Evolutionary conservation across 2,329 filamentous ascomycete species (phyloP), one percentile per base, ranked within the genome.

Genomic region (Cordyceps tenuipes): DNA sequence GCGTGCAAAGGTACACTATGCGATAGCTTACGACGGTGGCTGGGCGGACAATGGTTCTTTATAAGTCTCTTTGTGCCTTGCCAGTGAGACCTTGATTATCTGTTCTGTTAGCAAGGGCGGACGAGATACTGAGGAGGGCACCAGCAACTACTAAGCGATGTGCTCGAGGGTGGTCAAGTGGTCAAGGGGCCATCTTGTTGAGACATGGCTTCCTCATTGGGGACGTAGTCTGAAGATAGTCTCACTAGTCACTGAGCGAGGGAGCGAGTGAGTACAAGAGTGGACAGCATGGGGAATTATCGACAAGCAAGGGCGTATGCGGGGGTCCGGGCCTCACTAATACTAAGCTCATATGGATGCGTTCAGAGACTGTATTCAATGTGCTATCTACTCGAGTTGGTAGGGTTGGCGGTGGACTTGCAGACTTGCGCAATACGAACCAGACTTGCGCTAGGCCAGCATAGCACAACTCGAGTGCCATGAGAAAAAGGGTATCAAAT

Each of bases 401-500:
- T 21, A 41, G 17, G 23, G 13, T 34, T 50, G 23, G 17, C 55
- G 26, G 15, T 17, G 8, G 47, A 34, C 46, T 48, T n/a, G 48
- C 36, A 49, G 17, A 36, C n/a, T 5, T 29, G 4, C 44, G 29
- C 29, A 19, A 39, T 26, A 3, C 31, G 21, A 26, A 57, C 41
- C 34, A 15, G 19, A 31, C 48, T 2, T 34, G 57, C 46, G n/a
- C 57, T 60, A 44, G 44, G 26, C 57, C 54, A 44, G 44, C 46
- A 52, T 52, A 44, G 43, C 50, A 55, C 31, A 36, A 34, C 44
- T 36, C 7, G 23, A n/a, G 12, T 5, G 51, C 31, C 34, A 36
- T 36, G 34, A 43, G 21, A 49, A 56, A 60, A 61, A 57, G 59
- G 59, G 53, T 61, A 61, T 57, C 59, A 52, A 61, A 61, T 57